phyloP scores from a whole-genome alignment of 441 rosid genomes.

The Euphorbia schlechtendalii region DNA sequence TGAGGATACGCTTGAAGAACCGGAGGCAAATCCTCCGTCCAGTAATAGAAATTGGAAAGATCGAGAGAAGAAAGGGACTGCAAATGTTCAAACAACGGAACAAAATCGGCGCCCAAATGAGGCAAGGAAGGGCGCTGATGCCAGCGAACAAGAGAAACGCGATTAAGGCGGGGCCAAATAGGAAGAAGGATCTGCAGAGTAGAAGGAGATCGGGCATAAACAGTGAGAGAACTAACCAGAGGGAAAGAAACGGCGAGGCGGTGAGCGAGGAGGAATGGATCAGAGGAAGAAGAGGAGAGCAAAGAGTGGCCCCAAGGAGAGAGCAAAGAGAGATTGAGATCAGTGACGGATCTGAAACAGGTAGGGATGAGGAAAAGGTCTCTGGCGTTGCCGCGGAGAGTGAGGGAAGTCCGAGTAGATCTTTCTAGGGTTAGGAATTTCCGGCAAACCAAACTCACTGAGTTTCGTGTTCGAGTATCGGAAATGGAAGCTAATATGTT shows the following conservation, averaged over 20 bases:
- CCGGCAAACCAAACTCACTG: slow-evolving; percentile 59
- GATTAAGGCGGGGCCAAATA: slow-evolving; percentile 57
- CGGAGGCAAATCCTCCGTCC: slow-evolving; percentile 87
- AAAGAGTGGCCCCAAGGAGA: slow-evolving; percentile 86
- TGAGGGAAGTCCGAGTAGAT: slow-evolving; percentile 61
- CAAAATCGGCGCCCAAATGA: slow-evolving; percentile 48
- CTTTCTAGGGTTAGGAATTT: slow-evolving; percentile 66
- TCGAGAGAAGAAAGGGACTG: slow-evolving; percentile 40
- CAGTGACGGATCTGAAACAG: slow-evolving; percentile 60
- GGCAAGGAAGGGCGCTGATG: slow-evolving; percentile 51
- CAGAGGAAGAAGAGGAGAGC: slow-evolving; percentile 30
- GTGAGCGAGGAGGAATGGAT: slow-evolving; percentile 44
- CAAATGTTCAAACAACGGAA: slow-evolving; percentile 45
- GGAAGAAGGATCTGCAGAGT: slow-evolving; percentile 50
- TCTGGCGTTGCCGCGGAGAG: slow-evolving; percentile 83
- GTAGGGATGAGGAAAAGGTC: slow-evolving; percentile 51
- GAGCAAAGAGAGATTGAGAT: slow-evolving; percentile 75
- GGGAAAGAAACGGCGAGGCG: slow-evolving; percentile 63
- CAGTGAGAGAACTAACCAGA: slow-evolving; percentile 35
- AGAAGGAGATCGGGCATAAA: slow-evolving; percentile 55
- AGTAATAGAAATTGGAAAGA: slow-evolving; percentile 72
- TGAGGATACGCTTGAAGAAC: slow-evolving; percentile 46
- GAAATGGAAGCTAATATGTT: slow-evolving; percentile 42
- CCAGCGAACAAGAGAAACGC: slow-evolving; percentile 72
- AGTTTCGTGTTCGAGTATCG: slow-evolving; percentile 69